These are phyloP conservation scores for Castanea crenata DNA, from an alignment of 306 rosid species.

Conservation along the genomic window DNA sequence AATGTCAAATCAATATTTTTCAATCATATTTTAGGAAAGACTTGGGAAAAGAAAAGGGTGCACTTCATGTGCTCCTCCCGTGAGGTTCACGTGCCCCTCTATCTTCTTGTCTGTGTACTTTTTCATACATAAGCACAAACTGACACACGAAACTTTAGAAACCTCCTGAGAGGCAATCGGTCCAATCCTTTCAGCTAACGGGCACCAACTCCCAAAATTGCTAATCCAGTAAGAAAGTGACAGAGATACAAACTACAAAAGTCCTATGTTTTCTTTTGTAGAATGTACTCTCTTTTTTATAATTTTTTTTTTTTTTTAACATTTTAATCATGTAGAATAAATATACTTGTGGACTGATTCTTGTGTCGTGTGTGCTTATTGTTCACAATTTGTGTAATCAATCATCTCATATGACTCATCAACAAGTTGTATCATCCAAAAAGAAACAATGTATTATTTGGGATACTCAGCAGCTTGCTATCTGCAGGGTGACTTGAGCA, in stretches of 20 bases:
- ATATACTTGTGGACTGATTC: too few species aligned
- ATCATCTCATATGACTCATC: not conserved
- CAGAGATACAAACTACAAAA: too few species aligned
- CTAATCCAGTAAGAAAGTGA: too few species aligned
- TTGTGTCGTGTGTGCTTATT: not conserved
- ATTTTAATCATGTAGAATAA: too few species aligned
- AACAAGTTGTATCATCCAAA: not conserved
- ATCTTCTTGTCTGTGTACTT: conserved; percentile 37
- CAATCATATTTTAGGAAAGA: not conserved
- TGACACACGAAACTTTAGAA: not conserved
- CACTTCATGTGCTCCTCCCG: conserved; percentile 45
- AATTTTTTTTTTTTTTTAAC: too few species aligned
- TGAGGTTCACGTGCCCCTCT: conserved; percentile 41
- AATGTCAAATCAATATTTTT: conserved; percentile 5
- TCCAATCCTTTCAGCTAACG: too few species aligned
- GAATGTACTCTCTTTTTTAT: too few species aligned
- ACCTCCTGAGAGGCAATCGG: too few species aligned
- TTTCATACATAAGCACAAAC: not conserved
- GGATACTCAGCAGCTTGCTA: too few species aligned
- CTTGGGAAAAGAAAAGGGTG: not conserved
- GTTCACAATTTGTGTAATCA: not conserved
- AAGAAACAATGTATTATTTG: not conserved
- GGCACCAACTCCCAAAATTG: too few species aligned
- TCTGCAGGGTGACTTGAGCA: too few species aligned
- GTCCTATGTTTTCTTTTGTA: too few species aligned